Base-by-base conservation (phyloP, 2,329 filamentous ascomycete genomes). In the Seiridium cupressi region DNA sequence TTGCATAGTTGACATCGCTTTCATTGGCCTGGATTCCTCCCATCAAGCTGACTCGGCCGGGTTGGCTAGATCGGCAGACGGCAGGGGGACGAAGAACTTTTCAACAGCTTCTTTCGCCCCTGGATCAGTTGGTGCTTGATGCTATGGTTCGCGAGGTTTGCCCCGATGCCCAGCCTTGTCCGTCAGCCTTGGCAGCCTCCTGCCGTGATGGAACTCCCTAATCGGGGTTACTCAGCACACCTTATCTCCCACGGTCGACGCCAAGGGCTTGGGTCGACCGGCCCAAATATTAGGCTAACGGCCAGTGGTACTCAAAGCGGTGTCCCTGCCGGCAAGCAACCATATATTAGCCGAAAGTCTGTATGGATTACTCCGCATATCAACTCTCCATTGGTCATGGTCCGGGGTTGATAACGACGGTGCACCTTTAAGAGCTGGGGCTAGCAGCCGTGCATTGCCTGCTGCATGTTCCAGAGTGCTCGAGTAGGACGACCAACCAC, bases 221-320 rank as follows among this genome's bases (percentile, higher is more conserved):
- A 55, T 18, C 9, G 36, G 51, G 51, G 40, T 31, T 55, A 55
- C 51, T 38, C 36, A 44, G n/a, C 40, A 44, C 38, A 44, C 51
- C 51, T 55, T 55, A 55, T 55, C 51, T 55, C 18, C 18, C 36
- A 35, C 51, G 10, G 44, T 7, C 44, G n/a, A 55, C 31, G 51
- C 51, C 51, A 55, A 55, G 51, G 38, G n/a, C 51, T 55, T 44
- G n/a, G n/a, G 51, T 55, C 36, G 40, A 55, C 18, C 40, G 35
- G 36, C 51, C 32, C 18, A 44, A 26, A 18, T 26, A 40, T 38
- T 42, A 44, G 51, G 51, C 36, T 55, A 55, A 55, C 51, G 51
- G 51, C 38, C 51, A 18, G 44, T 55, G 36, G 9, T 55, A 44
- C 51, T 44, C 9, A 44, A 55, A 42, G 38, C 51, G 40, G 51